A percentile compares a stretch with the other conserved stretches of the same genome.
phyloP scores from a whole-genome alignment of 108 stramenopile genomes.

The Pseudonitzschia pungens region DNA sequence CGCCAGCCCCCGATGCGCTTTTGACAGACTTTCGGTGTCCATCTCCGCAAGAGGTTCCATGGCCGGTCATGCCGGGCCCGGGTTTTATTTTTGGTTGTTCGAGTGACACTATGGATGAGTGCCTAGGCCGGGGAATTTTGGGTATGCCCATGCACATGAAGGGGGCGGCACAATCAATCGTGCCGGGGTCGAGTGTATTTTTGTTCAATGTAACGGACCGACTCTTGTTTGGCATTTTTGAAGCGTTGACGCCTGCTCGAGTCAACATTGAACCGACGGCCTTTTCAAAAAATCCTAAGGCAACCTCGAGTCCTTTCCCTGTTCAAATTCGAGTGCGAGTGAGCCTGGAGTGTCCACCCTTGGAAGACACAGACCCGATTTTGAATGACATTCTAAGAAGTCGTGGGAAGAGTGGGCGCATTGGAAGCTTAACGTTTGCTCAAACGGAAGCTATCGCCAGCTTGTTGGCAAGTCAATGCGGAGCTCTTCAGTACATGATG shows the following conservation, averaged over 20 bases:
- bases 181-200: constrained; percentile 81
- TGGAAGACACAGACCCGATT: constrained; percentile 81
- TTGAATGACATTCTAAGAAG: constrained; percentile 79
- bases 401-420: constrained; percentile 71
- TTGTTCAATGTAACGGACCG: constrained; percentile 85
- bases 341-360: constrained; percentile 82
- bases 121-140: constrained; percentile 84
- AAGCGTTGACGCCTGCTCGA: constrained; percentile 75
- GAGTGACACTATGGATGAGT: constrained; percentile 87
- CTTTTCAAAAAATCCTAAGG: constrained; percentile 86
- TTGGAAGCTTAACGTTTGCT: constrained; percentile 76
- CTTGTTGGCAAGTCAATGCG: constrained; percentile 80
- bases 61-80: constrained; percentile 82
- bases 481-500: constrained; percentile 81
- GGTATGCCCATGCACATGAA: constrained; percentile 89
- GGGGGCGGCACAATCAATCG: constrained; percentile 68
- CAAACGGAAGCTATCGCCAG: constrained; percentile 80
- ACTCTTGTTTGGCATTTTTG: constrained; percentile 87
- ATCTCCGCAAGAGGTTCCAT: constrained; percentile 58
- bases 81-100: constrained; percentile 90
- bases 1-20: constrained; percentile 67
- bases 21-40: constrained; percentile 81
- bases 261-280: constrained; percentile 85
- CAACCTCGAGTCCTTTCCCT: constrained; percentile 81
- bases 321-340: constrained; percentile 83